Percentiles rank a stretch among this genome's conserved stretches.
Conservation (phyloP, 2,329 filamentous ascomycete species). For the Lojkania enalia region DNA sequence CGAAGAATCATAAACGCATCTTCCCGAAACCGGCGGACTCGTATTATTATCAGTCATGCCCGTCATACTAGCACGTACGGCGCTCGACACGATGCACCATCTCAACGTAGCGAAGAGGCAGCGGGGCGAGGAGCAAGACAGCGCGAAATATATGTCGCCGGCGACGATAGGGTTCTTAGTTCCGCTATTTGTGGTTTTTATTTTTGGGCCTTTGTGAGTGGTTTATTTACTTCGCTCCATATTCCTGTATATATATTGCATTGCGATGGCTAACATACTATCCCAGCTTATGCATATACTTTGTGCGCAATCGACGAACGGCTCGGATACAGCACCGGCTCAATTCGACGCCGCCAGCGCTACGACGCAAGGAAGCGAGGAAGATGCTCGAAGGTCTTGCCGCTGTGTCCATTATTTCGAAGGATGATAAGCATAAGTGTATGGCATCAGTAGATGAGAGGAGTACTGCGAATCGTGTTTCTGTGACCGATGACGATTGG, state of each 20-base stretch:
- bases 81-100: too few relatives aligned
- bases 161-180: slow-evolving; percentile 35
- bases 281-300: slow-evolving; percentile 2
- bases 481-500: slow-evolving; percentile 33
- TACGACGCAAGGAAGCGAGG: slow-evolving; percentile 24
- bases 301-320: slow-evolving; percentile 7
- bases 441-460: slow-evolving; percentile 7
- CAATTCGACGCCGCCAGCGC: neutral
- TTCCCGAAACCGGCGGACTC: too few relatives aligned
- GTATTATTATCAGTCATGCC: too few relatives aligned
- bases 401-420: slow-evolving; percentile 4
- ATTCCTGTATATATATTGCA: too few relatives aligned
- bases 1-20: too few relatives aligned
- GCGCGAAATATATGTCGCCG: neutral
- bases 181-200: slow-evolving; percentile 32
- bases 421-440: slow-evolving; percentile 7
- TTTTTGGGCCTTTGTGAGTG: slow-evolving; percentile 35
- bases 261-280: neutral
- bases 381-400: slow-evolving; percentile 27
- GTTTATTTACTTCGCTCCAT: too few relatives aligned
- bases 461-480: slow-evolving; percentile 15
- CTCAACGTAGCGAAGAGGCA: too few relatives aligned
- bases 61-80: too few relatives aligned
- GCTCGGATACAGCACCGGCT: neutral
- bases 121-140: too few relatives aligned